Percentiles rank a stretch among this genome's conserved stretches.
These are phyloP conservation scores for Zelopaecilomyces penicillatus DNA, from an alignment of 2,329 filamentous ascomycete species.

Conservation along the genomic window DNA sequence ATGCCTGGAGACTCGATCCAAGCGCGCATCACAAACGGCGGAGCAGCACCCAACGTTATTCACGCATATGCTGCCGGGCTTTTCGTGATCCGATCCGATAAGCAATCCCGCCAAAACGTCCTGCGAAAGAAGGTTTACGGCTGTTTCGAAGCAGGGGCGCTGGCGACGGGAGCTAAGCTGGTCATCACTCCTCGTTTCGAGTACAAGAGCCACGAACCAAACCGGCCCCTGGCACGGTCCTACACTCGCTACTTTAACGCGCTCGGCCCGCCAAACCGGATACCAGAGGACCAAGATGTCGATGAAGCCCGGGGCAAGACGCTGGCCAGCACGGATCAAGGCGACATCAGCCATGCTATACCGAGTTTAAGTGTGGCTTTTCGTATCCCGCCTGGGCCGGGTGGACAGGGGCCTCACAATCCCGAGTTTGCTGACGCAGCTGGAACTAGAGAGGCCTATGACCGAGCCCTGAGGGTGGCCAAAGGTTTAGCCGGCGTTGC, in stretches of 20 bases:
- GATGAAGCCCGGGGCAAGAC: slow-evolving; percentile 34
- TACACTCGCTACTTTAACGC: slow-evolving; percentile 38
- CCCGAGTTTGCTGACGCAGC: slow-evolving; percentile 43
- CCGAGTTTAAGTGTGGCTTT: slow-evolving; percentile 47
- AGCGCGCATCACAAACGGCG: slow-evolving; percentile 44
- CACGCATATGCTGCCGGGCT: slow-evolving; percentile 38
- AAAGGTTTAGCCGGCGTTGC: slow-evolving; percentile 41
- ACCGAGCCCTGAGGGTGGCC: slow-evolving; percentile 35
- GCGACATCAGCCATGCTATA: slow-evolving; percentile 49
- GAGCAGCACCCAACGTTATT: slow-evolving; percentile 46
- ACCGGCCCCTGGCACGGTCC: slow-evolving; percentile 36
- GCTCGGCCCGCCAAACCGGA: slow-evolving; percentile 24
- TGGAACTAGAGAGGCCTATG: slow-evolving; percentile 39
- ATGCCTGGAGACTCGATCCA: slow-evolving; percentile 41
- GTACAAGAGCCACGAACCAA: slow-evolving; percentile 49
- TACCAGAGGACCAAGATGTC: slow-evolving; percentile 28
- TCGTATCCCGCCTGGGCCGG: slow-evolving; percentile 33
- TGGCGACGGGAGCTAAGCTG: slow-evolving; percentile 37
- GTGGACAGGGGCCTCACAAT: slow-evolving; percentile 38
- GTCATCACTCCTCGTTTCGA: slow-evolving; percentile 29
- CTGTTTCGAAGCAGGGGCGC: slow-evolving; percentile 29
- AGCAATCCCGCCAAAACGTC: slow-evolving; percentile 28
- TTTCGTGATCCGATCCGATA: slow-evolving; percentile 37
- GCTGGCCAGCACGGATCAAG: slow-evolving; percentile 52
- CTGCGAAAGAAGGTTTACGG: slow-evolving; percentile 33